phyloP scores from a whole-genome alignment of 1,139 yeast species.

The Hemisphaericaspora xylofermentans region DNA sequence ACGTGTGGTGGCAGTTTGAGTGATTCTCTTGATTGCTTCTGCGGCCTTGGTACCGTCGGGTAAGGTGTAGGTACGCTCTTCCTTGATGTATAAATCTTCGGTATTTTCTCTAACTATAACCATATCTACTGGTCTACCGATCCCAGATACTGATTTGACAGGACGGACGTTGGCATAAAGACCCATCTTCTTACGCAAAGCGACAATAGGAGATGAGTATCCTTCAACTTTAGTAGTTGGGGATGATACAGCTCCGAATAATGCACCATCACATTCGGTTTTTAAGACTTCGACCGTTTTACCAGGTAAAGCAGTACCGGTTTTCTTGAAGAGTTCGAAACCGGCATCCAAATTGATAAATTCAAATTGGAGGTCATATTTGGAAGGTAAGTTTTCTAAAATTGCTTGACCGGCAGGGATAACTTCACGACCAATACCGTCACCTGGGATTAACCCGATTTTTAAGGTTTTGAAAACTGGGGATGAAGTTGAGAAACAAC shows the following conservation, averaged over 20 bases:
- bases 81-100: conserved; percentile 93
- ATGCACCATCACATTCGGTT: conserved; percentile 90
- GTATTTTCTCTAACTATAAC: conserved; percentile 98
- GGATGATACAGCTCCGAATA: conserved; percentile 95
- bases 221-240: conserved; percentile 94
- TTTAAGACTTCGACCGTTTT: conserved; percentile 81
- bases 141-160: conserved; percentile 85
- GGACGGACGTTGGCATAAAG: conserved; percentile 97
- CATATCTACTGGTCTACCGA: conserved; percentile 88
- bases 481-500: conserved; percentile 38
- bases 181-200: conserved; percentile 91
- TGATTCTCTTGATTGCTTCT: conserved; percentile 94
- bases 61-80: conserved; percentile 71
- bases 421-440: conserved; percentile 96
- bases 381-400: conserved; percentile 74
- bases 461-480: conserved; percentile 37
- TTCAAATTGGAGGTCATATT: conserved; percentile 75
- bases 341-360: conserved; percentile 92
- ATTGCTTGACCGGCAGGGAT: conserved; percentile 92
- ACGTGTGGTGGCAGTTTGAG: conserved; percentile 80
- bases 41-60: conserved; percentile 82
- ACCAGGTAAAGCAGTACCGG: conserved; percentile 95
- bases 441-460: conserved; percentile 86
- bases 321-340: conserved; percentile 84
- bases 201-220: conserved; percentile 97